A percentile compares a stretch with the other conserved stretches of the same genome.
phyloP scores from a whole-genome alignment of 495 filamentous ascomycete species.

The Neurospora sp. region DNA sequence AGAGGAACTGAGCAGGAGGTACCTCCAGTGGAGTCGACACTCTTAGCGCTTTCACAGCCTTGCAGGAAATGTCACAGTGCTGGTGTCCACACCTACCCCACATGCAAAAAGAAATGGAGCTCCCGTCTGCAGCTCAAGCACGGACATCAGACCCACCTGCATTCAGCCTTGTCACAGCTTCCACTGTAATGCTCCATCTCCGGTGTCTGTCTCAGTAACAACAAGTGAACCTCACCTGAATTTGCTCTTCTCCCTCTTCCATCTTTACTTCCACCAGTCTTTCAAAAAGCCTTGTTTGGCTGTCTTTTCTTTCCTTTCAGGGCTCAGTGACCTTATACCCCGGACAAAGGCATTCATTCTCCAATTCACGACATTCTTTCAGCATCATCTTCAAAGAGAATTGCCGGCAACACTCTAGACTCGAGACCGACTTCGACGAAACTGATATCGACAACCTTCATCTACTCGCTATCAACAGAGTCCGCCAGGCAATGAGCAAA shows the following conservation, averaged over 20 bases:
- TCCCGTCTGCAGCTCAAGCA: neutral
- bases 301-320: neutral
- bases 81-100: neutral
- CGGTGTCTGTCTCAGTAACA: neutral
- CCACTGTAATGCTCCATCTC: neutral
- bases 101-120: neutral
- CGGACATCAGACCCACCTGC: neutral
- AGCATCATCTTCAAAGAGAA: neutral
- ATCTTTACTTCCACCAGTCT: neutral
- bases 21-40: neutral
- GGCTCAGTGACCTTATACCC: neutral
- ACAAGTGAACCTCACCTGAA: neutral
- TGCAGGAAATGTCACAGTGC: neutral
- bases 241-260: neutral
- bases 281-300: neutral
- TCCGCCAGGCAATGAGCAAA: conserved; percentile 1
- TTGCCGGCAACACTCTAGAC: neutral
- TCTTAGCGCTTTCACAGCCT: neutral
- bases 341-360: neutral
- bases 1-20: neutral
- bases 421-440: neutral
- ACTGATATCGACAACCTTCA: neutral
- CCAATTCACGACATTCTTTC: neutral
- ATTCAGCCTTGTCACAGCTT: neutral
- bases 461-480: no score